Evolutionary conservation across 208 protist species (phyloP), one percentile per base, ranked within the genome.

Genomic region (Histomonas meleagridis): DNA sequence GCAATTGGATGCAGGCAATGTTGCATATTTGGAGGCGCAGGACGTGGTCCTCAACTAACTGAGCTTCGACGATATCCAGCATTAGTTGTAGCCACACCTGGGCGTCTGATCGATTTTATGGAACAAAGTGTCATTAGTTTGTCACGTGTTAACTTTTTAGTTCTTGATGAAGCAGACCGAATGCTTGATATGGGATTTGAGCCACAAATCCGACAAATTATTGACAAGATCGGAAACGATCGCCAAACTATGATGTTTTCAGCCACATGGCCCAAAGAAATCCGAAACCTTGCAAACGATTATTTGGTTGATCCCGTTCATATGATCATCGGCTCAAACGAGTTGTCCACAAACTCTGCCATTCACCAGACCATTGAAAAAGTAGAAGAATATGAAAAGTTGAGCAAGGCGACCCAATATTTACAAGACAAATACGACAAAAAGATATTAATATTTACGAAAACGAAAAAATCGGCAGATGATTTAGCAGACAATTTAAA

Each of bases 381-480:
- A 38, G 32, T 93, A 5, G 90, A 91, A 23, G 95, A 95, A 43
- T 78, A 92, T 18, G 94, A 96, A 32, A 96, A 96, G 93, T 90
- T 81, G 4, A 46, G 43, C 12, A 65, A 91, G 69, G 26, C 32
- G 2, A 35, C 62, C 38, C 51, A 91, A 38, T 91, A 93, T 26
- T 51, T 93, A 38, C 62, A 60, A 46, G 79, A 57, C 9, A 46
- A 86, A 7, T 92, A 90, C 10, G 32, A 70, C 1, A 90, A 91
- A 12, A 92, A 93, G 46, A 92, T 91, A 7, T 62, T 94, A 7
- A 90, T 95, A 81, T 99, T 99, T 94, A 98, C 99, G 0, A 97
- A 99, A 94, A 99, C 99, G 72, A 99, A 99, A 95, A 95, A 96
- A 69, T 95, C 96, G 60, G 98, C 98, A 28, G 97, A 99, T 94